Conservation (phyloP, 2,329 filamentous ascomycete species). For the Periconia sp. region DNA sequence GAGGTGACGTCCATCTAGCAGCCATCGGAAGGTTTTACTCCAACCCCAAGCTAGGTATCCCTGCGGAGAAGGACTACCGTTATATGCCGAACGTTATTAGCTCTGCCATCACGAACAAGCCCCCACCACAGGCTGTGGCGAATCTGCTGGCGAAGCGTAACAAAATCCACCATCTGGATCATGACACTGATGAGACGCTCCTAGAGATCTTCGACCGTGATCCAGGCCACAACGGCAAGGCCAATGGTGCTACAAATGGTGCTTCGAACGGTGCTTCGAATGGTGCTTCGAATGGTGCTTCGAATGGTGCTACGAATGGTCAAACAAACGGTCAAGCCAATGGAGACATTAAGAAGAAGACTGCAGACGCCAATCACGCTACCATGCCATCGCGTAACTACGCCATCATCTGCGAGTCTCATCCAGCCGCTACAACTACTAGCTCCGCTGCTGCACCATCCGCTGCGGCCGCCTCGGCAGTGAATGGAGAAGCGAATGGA, state of each 20-base stretch:
- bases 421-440: slow-evolving; percentile 27
- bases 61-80: slow-evolving; percentile 63
- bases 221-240: slow-evolving; percentile 44
- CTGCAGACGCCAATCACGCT: slow-evolving; percentile 75
- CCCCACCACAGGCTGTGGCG: slow-evolving; percentile 68
- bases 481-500: slow-evolving; percentile 36
- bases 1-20: slow-evolving; percentile 69
- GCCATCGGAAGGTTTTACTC: slow-evolving; percentile 70
- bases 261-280: slow-evolving; percentile 19
- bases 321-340: slow-evolving; percentile 16
- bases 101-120: slow-evolving; percentile 72
- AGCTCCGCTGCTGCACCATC: slow-evolving; percentile 23
- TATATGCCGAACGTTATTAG: slow-evolving; percentile 71
- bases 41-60: slow-evolving; percentile 62
- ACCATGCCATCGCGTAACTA: slow-evolving; percentile 79
- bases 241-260: slow-evolving; percentile 29
- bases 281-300: slow-evolving; percentile 25
- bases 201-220: slow-evolving; percentile 68
- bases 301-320: slow-evolving; percentile 11
- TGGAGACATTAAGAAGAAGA: slow-evolving; percentile 57
- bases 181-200: slow-evolving; percentile 68
- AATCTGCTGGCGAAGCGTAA: slow-evolving; percentile 67
- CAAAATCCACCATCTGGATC: slow-evolving; percentile 69
- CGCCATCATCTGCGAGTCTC: slow-evolving; percentile 65
- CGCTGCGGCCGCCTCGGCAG: slow-evolving; percentile 27